Evolutionary conservation across 2,329 filamentous ascomycete genomes (phyloP).

Genomic region (Phoma sp.): DNA sequence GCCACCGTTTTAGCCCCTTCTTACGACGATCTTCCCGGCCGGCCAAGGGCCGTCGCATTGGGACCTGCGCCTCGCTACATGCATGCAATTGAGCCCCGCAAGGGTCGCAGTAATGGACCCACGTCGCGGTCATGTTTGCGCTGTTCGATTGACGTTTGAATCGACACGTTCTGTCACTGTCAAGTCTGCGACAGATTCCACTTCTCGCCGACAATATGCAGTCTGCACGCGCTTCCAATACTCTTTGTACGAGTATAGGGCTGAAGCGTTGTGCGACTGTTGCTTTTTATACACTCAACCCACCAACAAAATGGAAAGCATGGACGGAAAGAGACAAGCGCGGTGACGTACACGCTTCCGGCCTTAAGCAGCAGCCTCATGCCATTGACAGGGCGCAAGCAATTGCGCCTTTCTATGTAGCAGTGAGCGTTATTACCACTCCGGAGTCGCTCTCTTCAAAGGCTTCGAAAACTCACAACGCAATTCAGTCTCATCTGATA

Average conservation of each 20-base stretch:
- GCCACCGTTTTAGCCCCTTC: constrained; percentile 3
- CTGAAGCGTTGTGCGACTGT: constrained; percentile 14
- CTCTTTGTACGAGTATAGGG: constrained; percentile 15
- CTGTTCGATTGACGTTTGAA: background rate
- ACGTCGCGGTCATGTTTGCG: constrained; percentile 4
- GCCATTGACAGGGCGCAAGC: constrained; percentile 8
- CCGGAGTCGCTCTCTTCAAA: constrained; percentile 1
- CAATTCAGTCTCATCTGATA: constrained; percentile 17
- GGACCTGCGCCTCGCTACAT: constrained; percentile 20
- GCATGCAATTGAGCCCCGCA: constrained; percentile 14
- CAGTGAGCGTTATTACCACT: constrained; percentile 5
- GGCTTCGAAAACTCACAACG: background rate
- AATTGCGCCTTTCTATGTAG: constrained; percentile 16
- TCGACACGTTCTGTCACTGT: constrained; percentile 1
- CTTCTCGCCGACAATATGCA: background rate
- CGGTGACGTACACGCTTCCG: constrained; percentile 15
- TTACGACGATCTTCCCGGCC: constrained; percentile 7
- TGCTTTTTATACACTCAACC: constrained; percentile 17
- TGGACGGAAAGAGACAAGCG: constrained; percentile 11
- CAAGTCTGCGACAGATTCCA: background rate
- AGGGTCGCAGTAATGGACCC: constrained; percentile 12
- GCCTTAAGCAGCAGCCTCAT: constrained; percentile 10
- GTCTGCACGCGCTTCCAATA: constrained; percentile 10
- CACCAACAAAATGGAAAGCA: constrained; percentile 2
- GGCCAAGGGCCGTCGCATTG: constrained; percentile 7